phyloP scores from a whole-genome alignment of 2,329 filamentous ascomycete species.

The Aspergillus quadrilineatus region DNA sequence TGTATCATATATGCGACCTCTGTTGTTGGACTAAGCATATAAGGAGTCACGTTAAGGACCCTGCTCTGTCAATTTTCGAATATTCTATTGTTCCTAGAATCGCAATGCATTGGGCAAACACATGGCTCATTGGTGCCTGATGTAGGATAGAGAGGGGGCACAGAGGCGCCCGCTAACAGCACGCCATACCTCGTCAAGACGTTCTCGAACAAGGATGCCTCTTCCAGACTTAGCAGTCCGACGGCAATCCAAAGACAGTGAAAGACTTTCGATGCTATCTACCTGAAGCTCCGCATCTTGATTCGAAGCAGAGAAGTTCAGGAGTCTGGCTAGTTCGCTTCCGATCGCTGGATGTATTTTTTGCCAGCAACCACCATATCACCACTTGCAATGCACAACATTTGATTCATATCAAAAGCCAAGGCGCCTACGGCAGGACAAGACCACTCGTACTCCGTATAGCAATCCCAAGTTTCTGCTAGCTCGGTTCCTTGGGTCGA shows the following conservation, averaged over 20 bases:
- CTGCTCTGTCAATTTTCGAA: neutral
- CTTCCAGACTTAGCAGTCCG: too few relatives aligned
- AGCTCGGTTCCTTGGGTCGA: neutral
- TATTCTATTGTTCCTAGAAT: conserved; percentile 8
- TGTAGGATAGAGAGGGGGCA: neutral
- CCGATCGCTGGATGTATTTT: too few relatives aligned
- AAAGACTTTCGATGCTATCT: neutral
- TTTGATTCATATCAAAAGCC: too few relatives aligned
- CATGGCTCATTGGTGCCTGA: neutral
- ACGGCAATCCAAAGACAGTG: too few relatives aligned
- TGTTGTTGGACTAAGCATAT: too few relatives aligned
- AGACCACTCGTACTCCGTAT: conserved; percentile 5
- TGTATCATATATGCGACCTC: neutral
- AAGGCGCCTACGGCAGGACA: too few relatives aligned
- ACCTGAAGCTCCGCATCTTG: too few relatives aligned
- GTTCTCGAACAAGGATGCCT: neutral
- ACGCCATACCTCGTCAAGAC: conserved; percentile 8
- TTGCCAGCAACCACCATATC: too few relatives aligned
- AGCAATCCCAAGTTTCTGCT: neutral
- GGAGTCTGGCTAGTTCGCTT: too few relatives aligned
- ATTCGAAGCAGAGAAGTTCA: too few relatives aligned
- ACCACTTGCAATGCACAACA: too few relatives aligned
- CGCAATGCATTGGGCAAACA: neutral
- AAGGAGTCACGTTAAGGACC: too few relatives aligned
- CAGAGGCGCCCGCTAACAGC: neutral